Percentiles rank a stretch among this genome's conserved stretches.
phyloP scores from a whole-genome alignment of 2,329 filamentous ascomycete species.

The Penicillium sp. region DNA sequence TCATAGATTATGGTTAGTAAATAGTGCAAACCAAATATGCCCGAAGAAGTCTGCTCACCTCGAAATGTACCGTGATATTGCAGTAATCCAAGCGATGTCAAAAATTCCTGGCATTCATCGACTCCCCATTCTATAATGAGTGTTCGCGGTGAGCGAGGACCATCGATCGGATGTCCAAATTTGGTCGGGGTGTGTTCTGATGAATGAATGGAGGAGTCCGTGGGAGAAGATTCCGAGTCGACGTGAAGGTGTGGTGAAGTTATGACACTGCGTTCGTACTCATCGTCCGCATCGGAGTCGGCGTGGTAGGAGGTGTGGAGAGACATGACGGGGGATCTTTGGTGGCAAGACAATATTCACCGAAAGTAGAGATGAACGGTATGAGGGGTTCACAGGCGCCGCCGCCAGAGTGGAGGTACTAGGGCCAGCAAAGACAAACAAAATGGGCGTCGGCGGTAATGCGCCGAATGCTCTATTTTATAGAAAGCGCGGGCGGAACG shows the following conservation, averaged over 20 bases:
- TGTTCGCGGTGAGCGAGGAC: conserved; percentile 54
- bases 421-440: conserved; percentile 3
- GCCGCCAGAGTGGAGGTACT: conserved; percentile 6
- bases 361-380: not conserved
- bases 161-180: conserved; percentile 54
- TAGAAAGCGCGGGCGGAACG: conserved; percentile 6
- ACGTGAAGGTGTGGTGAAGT: conserved; percentile 57
- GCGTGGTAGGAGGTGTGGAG: conserved; percentile 56
- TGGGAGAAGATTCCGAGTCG: conserved; percentile 58
- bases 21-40: not conserved
- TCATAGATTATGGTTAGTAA: conserved; percentile 2
- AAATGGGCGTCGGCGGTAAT: conserved; percentile 10
- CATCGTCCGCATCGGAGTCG: conserved; percentile 65
- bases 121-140: conserved; percentile 65
- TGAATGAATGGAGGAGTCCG: conserved; percentile 58
- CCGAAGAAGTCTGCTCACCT: conserved; percentile 58
- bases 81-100: conserved; percentile 72
- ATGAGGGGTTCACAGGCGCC: conserved; percentile 5
- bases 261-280: conserved; percentile 62
- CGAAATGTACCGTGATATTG: conserved; percentile 83
- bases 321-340: conserved; percentile 34
- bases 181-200: conserved; percentile 64
- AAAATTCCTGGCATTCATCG: conserved; percentile 87
- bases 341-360: conserved; percentile 2
- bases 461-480: conserved; percentile 16